Base-by-base conservation (phyloP, 1,284 basidiomycete species). In the Heterobasidion irregulare region DNA sequence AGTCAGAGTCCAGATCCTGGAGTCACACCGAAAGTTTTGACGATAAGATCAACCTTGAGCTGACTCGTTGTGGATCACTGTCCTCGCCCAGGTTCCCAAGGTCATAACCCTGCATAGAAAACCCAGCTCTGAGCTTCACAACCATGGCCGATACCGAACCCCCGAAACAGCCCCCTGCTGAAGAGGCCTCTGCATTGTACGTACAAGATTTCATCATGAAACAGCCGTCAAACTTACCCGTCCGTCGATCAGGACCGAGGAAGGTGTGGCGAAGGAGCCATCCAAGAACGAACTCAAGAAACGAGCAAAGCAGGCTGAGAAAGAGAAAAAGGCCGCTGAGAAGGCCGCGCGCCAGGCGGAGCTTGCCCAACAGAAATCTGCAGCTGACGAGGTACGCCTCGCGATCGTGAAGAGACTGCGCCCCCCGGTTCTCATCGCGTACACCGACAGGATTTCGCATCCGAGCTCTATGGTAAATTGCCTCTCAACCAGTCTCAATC, bases 251-350 rank as follows among this genome's bases (percentile, higher is more conserved):
- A 50, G 53, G 66, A 53, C 78, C 70, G 57, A 76, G 62, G 57
- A 68, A 63, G 58, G 68, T 61, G 60, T 73, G 64, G 60, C 58
- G 63, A 73, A 64, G 68, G 68, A 52, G 59, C 70, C 89, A 7
- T 87, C 89, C 57, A 98, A 98, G 74, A 93, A 80, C 67, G 94
- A 96, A 66, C 74, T 94, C 60, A 98, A 98, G 77, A 97, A 95
- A 75, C 82, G 86, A 36, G 91, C 90, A 34, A 97, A 96, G 71
- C 89, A 91, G 59, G 89, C 87, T 16, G 94, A 97, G 72, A 98
- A 99, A 67, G 90, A 88, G 26, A 89, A 88, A 71, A 95, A 94
- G 70, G 91, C 88, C 6, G 89, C 88, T 38, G 91, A 92, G 67
- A 86, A 85, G 61, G 84, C 82, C 6, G 92, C 89, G 7, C 19